Evolutionary conservation across 2,329 filamentous ascomycete genomes (phyloP).

Genomic region (Trichophyton equinum): DNA sequence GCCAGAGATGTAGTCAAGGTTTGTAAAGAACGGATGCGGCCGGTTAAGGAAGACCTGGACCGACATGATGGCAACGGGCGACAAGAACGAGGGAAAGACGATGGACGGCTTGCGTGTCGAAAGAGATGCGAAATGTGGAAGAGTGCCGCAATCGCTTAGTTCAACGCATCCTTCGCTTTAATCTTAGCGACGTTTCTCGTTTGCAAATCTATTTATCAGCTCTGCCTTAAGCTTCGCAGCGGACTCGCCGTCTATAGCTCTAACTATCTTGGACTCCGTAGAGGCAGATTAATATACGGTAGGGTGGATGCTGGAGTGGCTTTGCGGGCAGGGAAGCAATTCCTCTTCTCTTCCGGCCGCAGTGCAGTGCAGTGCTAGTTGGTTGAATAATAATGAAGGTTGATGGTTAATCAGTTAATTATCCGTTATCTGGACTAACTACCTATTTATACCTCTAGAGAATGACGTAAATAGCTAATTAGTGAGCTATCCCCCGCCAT

Average conservation of each 20-base stretch:
- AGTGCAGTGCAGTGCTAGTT: background rate
- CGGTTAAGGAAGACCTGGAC: conserved; percentile 34
- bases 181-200: background rate
- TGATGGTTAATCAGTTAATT: background rate
- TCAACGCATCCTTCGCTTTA: background rate
- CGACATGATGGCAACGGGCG: conserved; percentile 25
- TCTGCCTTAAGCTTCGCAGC: background rate
- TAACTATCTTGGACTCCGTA: background rate
- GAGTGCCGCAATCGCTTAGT: background rate
- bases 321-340: background rate
- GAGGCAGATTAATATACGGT: too few relatives aligned
- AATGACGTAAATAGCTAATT: background rate
- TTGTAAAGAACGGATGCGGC: conserved; percentile 35
- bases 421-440: too few relatives aligned
- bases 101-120: background rate
- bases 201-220: background rate
- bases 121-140: background rate
- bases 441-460: background rate
- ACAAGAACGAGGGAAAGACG: background rate
- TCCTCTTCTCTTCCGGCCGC: background rate
- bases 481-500: background rate
- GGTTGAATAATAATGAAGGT: background rate
- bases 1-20: conserved; percentile 37
- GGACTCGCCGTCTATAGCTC: background rate
- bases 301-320: background rate